phyloP scores from a whole-genome alignment of 345 rosid species.

The Erysimum cheiranthoides region DNA sequence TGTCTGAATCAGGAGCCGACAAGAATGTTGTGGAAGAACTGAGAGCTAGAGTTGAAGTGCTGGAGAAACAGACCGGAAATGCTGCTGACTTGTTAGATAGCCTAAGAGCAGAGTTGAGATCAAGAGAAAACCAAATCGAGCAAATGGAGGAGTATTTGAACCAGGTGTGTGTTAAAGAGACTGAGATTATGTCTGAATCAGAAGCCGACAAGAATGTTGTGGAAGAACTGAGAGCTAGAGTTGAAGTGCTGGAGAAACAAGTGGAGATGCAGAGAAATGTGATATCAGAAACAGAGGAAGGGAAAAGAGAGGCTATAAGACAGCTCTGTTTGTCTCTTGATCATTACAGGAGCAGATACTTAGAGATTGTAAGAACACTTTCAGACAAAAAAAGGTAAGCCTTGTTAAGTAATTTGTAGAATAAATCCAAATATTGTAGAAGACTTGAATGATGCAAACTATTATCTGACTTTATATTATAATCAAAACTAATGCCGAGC shows the following conservation, averaged over 20 bases:
- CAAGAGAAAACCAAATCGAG: constrained; percentile 51
- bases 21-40: constrained; percentile 47
- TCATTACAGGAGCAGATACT: constrained; percentile 69
- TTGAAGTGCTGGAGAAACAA: constrained; percentile 60
- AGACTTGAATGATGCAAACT: constrained; percentile 4
- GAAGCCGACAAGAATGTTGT: constrained; percentile 40
- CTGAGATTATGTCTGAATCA: constrained; percentile 46
- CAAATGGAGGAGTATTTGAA: constrained; percentile 63
- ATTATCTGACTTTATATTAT: constrained; percentile 4
- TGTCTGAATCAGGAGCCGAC: constrained; percentile 44
- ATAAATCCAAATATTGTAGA: background rate
- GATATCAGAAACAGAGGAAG: constrained; percentile 68
- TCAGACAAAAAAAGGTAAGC: constrained; percentile 34
- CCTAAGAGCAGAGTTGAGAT: constrained; percentile 54
- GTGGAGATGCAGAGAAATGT: constrained; percentile 57
- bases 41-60: constrained; percentile 50
- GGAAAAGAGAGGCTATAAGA: constrained; percentile 80
- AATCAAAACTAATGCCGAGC: background rate
- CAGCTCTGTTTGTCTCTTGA: constrained; percentile 87
- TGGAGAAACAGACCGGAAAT: constrained; percentile 59
- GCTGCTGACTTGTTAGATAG: constrained; percentile 49
- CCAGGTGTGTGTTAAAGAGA: constrained; percentile 45
- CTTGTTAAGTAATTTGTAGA: constrained; percentile 15
- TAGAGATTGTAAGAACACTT: constrained; percentile 59
- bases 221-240: constrained; percentile 52